Evolutionary conservation across 1,284 basidiomycete genomes (phyloP), one percentile per base, ranked within the genome.

Genomic region (Xerocomus nothofagi): DNA sequence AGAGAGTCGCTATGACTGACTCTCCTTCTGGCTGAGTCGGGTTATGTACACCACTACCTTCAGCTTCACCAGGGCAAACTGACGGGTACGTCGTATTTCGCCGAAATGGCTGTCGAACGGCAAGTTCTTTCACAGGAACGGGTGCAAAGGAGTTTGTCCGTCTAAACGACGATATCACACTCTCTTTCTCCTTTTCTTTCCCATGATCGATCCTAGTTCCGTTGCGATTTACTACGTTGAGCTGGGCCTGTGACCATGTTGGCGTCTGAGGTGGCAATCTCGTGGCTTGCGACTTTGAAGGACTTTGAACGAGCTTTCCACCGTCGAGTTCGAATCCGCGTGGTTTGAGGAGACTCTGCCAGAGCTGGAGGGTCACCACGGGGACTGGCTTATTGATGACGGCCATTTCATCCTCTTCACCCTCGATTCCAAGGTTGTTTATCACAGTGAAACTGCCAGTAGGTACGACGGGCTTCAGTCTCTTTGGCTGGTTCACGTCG

Each of bases 331-430:
- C 76, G 63, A 82, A 87, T 9, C 86, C 86, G 17, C 86, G 76
- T 31, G 75, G 71, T 50, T 78, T 77, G 31, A 89, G 75, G 15
- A 89, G 76, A 54, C 75, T 76, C 39, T 78, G 74, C 86, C 86
- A 88, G 7, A 89, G 73, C 50, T 81, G 78, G 20, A 85, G 72
- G 6, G 82, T 83, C 3, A 81, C 73, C 0, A 73, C 74, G 0
- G 82, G 82, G 0, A 81, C 68, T 17, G 81, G 80, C 44, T 75
- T 80, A 2, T 80, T 71, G 14, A 74, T 63, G 0, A 76, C 79
- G 2, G 77, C 68, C 56, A 82, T 81, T 49, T 84, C 83, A 30
- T 77, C 76, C 43, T 67, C 60, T 3, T 60, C 48, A 2, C 31
- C 54, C 12, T 65, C 60, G 18, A 49, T 21, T n/a, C 39, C 49